Conservation (phyloP, 2,329 filamentous ascomycete genomes). For the Fusarium chlamydosporum region DNA sequence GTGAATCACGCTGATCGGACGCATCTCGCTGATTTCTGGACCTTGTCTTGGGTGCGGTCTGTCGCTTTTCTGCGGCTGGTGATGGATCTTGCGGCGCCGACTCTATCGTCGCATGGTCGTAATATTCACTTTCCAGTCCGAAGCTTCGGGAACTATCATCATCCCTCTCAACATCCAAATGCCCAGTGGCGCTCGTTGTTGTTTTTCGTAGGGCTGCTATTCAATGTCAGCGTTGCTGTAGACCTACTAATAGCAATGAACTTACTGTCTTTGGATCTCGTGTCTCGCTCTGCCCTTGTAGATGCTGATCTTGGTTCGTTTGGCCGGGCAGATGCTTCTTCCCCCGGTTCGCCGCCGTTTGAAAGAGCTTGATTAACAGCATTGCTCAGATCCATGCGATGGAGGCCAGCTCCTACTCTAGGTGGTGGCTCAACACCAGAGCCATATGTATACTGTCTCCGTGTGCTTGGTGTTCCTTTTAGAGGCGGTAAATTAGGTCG, state of each 20-base stretch:
- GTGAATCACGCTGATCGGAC: slow-evolving; percentile 3
- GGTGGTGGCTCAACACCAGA: slow-evolving; percentile 55
- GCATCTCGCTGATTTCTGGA: background rate
- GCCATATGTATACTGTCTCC: slow-evolving; percentile 58
- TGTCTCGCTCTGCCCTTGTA: slow-evolving; percentile 41
- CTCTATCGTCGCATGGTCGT: slow-evolving; percentile 56
- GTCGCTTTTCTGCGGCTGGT: slow-evolving; percentile 13
- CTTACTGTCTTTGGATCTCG: slow-evolving; percentile 40
- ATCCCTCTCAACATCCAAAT: slow-evolving; percentile 45
- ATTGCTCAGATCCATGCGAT: slow-evolving; percentile 48
- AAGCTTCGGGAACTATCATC: slow-evolving; percentile 56
- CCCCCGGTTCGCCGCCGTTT: slow-evolving; percentile 34
- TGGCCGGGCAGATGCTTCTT: slow-evolving; percentile 39
- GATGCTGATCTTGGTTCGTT: slow-evolving; percentile 12
- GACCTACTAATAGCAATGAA: background rate
- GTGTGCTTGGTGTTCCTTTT: slow-evolving; percentile 54
- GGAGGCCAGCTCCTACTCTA: slow-evolving; percentile 43
- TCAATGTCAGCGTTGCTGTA: slow-evolving; percentile 12
- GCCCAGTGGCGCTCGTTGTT: slow-evolving; percentile 2
- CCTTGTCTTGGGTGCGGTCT: background rate
- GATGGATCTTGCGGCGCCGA: slow-evolving; percentile 48
- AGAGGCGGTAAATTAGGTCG: slow-evolving; percentile 46
- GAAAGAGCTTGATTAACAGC: slow-evolving; percentile 52
- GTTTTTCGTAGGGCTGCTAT: slow-evolving; percentile 12
- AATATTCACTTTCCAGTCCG: slow-evolving; percentile 56